Evolutionary conservation across 2,329 filamentous ascomycete genomes (phyloP), one percentile per base, ranked within the genome.

Genomic region (Ophiostoma quercus): DNA sequence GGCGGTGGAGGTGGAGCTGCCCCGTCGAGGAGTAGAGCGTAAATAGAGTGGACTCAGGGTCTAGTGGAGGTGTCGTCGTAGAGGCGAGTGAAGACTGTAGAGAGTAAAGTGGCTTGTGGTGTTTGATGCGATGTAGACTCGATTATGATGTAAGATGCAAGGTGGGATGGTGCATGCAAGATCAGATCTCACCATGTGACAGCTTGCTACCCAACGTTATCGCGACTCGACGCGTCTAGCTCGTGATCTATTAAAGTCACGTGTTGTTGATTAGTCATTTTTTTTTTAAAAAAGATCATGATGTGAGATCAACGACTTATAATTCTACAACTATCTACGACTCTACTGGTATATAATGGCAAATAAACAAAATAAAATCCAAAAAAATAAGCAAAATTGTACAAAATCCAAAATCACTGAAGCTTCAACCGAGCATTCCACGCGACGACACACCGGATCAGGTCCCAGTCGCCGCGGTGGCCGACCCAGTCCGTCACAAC

Each of bases 401-500:
- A 8, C 60, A 41, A 22, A 65, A n/a, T 9, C 37, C 19, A 22
- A 14, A 12, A 22, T 19, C 25, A 41, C 22, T 14, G 3, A 4
- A 84, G 75, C 75, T 87, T 83, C 72, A 89, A 76, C 72, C 83
- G 90, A 32, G 90, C 87, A 77, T 99, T 99, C 92, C 96, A 94
- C 7, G 92, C 94, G 7, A 98, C 89, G 75, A 97, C 90, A 79
- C 92, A 91, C 73, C 89, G 86, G 47, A 96, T 87, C 69, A 98
- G 79, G 80, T 97, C 93, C 94, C 94, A 99, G 79, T 98, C 91
- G 0, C 90, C 93, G 72, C 89, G 84, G 72, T 88, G 83, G 2
- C 95, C 95, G 67, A 97, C 94, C 92, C 92, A 97, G 79, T 99
- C 95, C 72, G 91, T 95, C 34, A 98, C 90, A 63, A 98, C 88